Evolutionary conservation across 1,139 yeast genomes (phyloP).

Genomic region (Saccharomycopsis hybrid): DNA sequence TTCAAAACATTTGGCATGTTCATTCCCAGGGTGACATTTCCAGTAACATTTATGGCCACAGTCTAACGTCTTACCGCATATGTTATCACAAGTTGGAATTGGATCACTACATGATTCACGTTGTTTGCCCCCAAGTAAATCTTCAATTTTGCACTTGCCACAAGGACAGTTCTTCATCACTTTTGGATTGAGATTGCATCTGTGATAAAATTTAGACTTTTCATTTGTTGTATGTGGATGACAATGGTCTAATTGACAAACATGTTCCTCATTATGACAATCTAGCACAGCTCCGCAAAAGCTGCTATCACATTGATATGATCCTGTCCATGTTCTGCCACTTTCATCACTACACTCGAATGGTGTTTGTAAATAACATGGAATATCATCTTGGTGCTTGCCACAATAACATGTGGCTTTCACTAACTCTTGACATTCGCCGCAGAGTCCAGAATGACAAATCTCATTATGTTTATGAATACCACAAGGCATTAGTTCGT

Average conservation of each 20-base stretch:
- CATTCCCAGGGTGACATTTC: slow-evolving; percentile 72
- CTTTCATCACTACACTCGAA: slow-evolving; percentile 15
- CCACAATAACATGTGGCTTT: slow-evolving; percentile 73
- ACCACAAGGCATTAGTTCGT: slow-evolving; percentile 60
- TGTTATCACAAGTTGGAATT: slow-evolving; percentile 62
- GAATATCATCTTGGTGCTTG: slow-evolving; percentile 35
- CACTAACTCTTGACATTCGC: slow-evolving; percentile 48
- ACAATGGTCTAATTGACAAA: slow-evolving; percentile 48
- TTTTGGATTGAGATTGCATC: slow-evolving; percentile 62
- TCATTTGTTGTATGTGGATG: slow-evolving; percentile 40
- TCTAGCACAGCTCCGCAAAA: slow-evolving; percentile 45
- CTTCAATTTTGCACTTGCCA: slow-evolving; percentile 46
- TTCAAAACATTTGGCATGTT: slow-evolving; percentile 55
- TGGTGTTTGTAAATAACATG: slow-evolving; percentile 43
- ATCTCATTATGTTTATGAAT: slow-evolving; percentile 51
- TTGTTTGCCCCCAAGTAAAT: slow-evolving; percentile 33
- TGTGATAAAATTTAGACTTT: slow-evolving; percentile 28
- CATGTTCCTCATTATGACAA: slow-evolving; percentile 52
- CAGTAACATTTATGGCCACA: slow-evolving; percentile 69
- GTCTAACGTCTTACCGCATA: slow-evolving; percentile 53
- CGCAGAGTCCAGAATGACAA: slow-evolving; percentile 80
- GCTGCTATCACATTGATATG: slow-evolving; percentile 43
- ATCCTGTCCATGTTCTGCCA: slow-evolving; percentile 52
- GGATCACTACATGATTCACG: slow-evolving; percentile 67
- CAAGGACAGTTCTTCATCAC: slow-evolving; percentile 65